Conservation (phyloP, 179 eudicot genomes). For the Beta lomatogona region DNA sequence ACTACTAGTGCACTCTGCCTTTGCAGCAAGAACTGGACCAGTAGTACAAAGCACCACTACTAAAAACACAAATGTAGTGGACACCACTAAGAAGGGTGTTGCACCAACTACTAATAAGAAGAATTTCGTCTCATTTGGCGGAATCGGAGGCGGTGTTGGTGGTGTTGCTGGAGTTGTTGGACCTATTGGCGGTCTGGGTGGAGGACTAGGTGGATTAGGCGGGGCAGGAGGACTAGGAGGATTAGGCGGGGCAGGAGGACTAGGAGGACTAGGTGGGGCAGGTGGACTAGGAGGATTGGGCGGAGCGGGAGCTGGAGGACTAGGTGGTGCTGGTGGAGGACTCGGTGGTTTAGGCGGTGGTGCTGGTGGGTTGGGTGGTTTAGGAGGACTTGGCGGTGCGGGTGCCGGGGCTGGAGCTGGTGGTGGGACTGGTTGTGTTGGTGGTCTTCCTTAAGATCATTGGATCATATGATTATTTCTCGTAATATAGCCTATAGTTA, state of each 20-base stretch:
- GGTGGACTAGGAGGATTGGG: constrained; percentile 28
- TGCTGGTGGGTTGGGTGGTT: constrained; percentile 16
- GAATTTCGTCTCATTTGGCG: constrained; percentile 31
- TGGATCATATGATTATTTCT: background rate
- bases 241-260: constrained; percentile 1
- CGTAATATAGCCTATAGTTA: background rate
- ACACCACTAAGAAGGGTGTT: constrained; percentile 23
- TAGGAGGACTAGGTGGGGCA: background rate
- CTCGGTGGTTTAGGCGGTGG: constrained; percentile 24
- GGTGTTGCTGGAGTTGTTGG: constrained; percentile 16
- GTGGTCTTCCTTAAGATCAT: constrained; percentile 8
- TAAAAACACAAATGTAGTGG: constrained; percentile 13
- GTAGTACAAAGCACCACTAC: background rate
- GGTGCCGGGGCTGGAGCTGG: constrained; percentile 12
- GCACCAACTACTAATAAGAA: constrained; percentile 22
- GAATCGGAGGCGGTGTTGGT: constrained; percentile 34
- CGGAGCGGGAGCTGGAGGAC: constrained; percentile 15
- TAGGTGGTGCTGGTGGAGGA: constrained; percentile 24
- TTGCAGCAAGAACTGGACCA: constrained; percentile 17
- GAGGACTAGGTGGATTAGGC: background rate
- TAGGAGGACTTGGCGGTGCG: constrained; percentile 15
- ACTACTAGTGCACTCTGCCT: constrained; percentile 24
- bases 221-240: constrained; percentile 22
- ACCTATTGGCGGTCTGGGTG: constrained; percentile 6
- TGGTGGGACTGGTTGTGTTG: constrained; percentile 18